Percentiles rank a stretch among this genome's conserved stretches.
Evolutionary conservation across 2,329 filamentous ascomycete species (phyloP).

Genomic region (Fusarium chlamydosporum): DNA sequence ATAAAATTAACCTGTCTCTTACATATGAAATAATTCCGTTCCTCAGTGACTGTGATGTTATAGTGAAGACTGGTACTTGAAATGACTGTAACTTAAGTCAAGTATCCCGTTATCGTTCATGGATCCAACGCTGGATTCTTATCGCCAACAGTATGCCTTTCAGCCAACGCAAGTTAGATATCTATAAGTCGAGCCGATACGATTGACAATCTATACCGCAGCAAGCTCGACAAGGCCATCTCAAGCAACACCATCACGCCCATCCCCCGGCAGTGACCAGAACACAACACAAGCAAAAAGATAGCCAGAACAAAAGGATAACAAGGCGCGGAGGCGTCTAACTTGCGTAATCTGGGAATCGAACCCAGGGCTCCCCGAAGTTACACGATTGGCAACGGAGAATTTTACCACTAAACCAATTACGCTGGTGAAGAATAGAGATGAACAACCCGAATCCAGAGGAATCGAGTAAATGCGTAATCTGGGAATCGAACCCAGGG

Average conservation of each 20-base stretch:
- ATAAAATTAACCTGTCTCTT: constrained; percentile 40
- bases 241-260: neutral
- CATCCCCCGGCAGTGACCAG: neutral
- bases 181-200: too few relatives aligned
- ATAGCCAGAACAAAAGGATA: neutral
- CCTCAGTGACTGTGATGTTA: neutral
- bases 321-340: neutral
- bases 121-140: too few relatives aligned
- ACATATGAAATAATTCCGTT: constrained; percentile 2
- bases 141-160: neutral
- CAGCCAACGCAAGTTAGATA: neutral
- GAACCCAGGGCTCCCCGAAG: constrained; percentile 45
- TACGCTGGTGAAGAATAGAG: constrained; percentile 9
- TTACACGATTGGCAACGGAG: constrained; percentile 40
- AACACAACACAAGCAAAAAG: neutral
- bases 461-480: constrained; percentile 6
- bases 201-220: too few relatives aligned
- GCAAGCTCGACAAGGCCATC: neutral
- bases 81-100: too few relatives aligned
- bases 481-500: constrained; percentile 39
- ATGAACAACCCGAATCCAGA: neutral
- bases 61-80: neutral
- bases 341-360: constrained; percentile 46
- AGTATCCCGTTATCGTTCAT: too few relatives aligned
- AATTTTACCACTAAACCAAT: constrained; percentile 48